Evolutionary conservation across 2,329 filamentous ascomycete species (phyloP).

Genomic region (Penicillium sclerotiorum): DNA sequence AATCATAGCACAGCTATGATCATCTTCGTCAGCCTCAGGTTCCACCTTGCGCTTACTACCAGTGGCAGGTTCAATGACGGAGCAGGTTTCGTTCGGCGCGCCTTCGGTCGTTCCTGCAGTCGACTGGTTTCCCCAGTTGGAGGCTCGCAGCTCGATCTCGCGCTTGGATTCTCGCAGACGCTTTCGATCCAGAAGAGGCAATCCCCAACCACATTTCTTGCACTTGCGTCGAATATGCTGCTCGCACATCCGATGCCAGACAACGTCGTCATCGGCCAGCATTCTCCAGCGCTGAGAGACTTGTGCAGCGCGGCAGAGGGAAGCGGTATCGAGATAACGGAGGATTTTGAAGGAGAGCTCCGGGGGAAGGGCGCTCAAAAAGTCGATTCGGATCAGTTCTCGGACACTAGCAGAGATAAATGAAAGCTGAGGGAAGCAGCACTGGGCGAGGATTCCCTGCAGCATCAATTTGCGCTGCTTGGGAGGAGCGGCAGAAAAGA

Average conservation of each 20-base stretch:
- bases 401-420: constrained; percentile 87
- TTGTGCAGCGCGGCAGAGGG: constrained; percentile 92
- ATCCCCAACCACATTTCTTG: constrained; percentile 91
- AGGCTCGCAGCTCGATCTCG: constrained; percentile 73
- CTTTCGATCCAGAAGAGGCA: constrained; percentile 87
- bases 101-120: constrained; percentile 40
- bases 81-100: constrained; percentile 21
- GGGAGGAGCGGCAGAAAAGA: constrained; percentile 92
- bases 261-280: constrained; percentile 93
- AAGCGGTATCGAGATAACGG: constrained; percentile 88
- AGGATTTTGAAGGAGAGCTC: constrained; percentile 94
- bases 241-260: constrained; percentile 98
- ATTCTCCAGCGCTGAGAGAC: constrained; percentile 86
- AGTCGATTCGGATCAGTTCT: constrained; percentile 97
- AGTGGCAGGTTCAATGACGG: constrained; percentile 12
- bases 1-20: constrained; percentile 31
- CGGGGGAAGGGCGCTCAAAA: constrained; percentile 80
- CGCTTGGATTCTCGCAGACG: constrained; percentile 83
- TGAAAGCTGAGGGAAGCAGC: constrained; percentile 95
- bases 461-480: constrained; percentile 96
- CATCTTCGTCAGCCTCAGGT: constrained; percentile 21
- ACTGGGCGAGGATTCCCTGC: constrained; percentile 92
- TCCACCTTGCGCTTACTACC: constrained; percentile 34
- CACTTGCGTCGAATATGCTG: constrained; percentile 95
- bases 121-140: constrained; percentile 60